Evolutionary conservation across 1,284 basidiomycete genomes (phyloP).

Genomic region (Apiotrichum gamsii): DNA sequence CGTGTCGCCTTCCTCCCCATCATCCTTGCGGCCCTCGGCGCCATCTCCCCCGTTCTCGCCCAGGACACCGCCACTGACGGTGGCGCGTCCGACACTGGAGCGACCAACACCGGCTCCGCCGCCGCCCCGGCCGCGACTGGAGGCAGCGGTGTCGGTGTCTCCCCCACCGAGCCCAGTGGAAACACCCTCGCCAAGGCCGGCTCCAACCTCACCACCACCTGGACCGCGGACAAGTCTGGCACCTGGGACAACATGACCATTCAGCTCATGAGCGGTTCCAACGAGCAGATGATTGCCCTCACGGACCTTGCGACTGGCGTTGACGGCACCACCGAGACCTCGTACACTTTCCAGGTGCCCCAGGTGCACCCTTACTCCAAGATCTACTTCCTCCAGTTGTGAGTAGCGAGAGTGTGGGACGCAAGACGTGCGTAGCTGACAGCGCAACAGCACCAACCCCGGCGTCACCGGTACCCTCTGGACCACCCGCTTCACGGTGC

Average conservation of each 20-base stretch:
- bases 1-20: conserved; percentile 5
- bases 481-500: conserved; percentile 48
- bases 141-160: background rate
- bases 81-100: background rate
- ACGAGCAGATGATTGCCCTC: conserved; percentile 24
- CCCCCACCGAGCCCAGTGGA: conserved; percentile 41
- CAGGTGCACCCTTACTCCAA: conserved; percentile 44
- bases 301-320: conserved; percentile 34
- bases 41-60: conserved; percentile 4
- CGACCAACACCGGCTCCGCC: background rate
- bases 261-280: conserved; percentile 45
- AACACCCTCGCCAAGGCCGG: conserved; percentile 41
- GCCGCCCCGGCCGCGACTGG: background rate
- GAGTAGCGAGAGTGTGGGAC: conserved; percentile 8
- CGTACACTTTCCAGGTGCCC: conserved; percentile 31
- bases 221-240: conserved; percentile 44
- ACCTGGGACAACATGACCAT: conserved; percentile 45
- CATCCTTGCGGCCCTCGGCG: conserved; percentile 2
- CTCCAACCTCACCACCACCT: conserved; percentile 32
- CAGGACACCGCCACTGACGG: conserved; percentile 5
- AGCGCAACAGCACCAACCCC: conserved; percentile 30
- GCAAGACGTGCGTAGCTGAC: too few relatives aligned
- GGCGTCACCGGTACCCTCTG: conserved; percentile 32
- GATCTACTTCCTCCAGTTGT: conserved; percentile 49
- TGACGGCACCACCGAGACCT: conserved; percentile 30